Evolutionary conservation across 345 rosid species (phyloP), one percentile per base, ranked within the genome.

Genomic region (Syzygium oleosum): DNA sequence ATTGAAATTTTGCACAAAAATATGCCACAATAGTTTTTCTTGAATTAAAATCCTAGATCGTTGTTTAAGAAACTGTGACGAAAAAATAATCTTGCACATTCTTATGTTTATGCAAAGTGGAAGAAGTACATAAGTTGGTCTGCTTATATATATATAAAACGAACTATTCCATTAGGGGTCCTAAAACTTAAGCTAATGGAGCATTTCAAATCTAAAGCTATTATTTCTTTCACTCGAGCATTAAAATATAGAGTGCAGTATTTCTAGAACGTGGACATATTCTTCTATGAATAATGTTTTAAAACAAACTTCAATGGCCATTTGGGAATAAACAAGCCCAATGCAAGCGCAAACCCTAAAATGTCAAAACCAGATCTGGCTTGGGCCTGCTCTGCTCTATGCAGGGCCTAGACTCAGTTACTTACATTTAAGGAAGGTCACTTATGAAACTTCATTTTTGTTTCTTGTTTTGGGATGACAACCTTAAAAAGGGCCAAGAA

Each of bases 61-160:
- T 7, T 43, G 1, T 43, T 43, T 43, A 34, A 17, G 3, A 34
- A 68, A 68, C 13, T 16, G 2, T 6, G 5, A 16, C 0, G 1
- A 0, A 9, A 17, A 34, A 63, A 68, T 4, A 68, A 4, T 29
- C 21, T n/a, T 2, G 11, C 13, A 68, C 17, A 23, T 6, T 68
- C 4, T 68, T 12, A 31, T 34, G 23, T 68, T 0, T 0, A 1
- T 73, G 8, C 4, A 38, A 73, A 73, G 7, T 1, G 1, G 2
- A 17, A 19, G 9, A 19, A 34, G 14, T 19, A 34, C 25, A 34
- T 15, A 9, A 12, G 10, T 43, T 43, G 1, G 7, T 43, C 46
- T 43, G 46, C 46, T 43, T 43, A 43, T 41, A 41, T 41, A 43
- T 43, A 43, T 43, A 43, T 34, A 73, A 4, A 4, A 73, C 5